A percentile compares a stretch with the other conserved stretches of the same genome.
Conservation (phyloP, 306 rosid species). For the Mimosa pudica region DNA sequence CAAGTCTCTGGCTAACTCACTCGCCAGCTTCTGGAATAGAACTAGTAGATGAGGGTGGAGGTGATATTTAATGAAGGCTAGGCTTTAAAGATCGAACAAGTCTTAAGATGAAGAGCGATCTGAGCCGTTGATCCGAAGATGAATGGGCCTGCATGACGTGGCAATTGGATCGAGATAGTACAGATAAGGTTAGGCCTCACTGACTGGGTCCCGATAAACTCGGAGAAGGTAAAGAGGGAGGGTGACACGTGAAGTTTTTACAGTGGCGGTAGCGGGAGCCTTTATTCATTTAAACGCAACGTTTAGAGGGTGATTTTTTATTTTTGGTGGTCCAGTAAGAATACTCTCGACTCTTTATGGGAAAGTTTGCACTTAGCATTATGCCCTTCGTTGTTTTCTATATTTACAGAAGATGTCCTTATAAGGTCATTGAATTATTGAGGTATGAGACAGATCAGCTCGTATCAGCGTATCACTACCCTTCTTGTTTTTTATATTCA, state of each 20-base stretch:
- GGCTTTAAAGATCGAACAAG: slow-evolving; percentile 65
- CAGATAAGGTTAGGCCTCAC: slow-evolving; percentile 57
- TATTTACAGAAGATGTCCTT: background rate
- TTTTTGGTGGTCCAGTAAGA: background rate
- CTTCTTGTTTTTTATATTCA: background rate
- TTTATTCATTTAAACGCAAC: too few species aligned
- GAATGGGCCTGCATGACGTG: slow-evolving; percentile 37
- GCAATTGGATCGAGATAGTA: slow-evolving; percentile 44
- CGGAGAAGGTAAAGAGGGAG: background rate
- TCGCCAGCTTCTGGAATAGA: slow-evolving; percentile 19
- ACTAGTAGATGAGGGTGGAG: background rate
- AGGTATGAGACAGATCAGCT: background rate
- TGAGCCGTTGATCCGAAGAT: slow-evolving; percentile 31
- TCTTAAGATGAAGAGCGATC: slow-evolving; percentile 26
- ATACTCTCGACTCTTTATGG: too few species aligned
- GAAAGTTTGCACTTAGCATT: too few species aligned
- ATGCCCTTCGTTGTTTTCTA: background rate
- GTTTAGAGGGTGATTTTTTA: too few species aligned
- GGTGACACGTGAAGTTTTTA: slow-evolving; percentile 42
- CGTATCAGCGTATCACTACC: background rate
- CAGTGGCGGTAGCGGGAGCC: background rate
- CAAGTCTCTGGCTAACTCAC: slow-evolving; percentile 12
- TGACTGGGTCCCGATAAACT: slow-evolving; percentile 41
- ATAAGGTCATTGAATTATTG: background rate
- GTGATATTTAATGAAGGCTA: slow-evolving; percentile 47